A percentile compares a stretch with the other conserved stretches of the same genome.
Evolutionary conservation across 192 early-diverging fungal species (phyloP).

Genomic region (Linderina pennispora): DNA sequence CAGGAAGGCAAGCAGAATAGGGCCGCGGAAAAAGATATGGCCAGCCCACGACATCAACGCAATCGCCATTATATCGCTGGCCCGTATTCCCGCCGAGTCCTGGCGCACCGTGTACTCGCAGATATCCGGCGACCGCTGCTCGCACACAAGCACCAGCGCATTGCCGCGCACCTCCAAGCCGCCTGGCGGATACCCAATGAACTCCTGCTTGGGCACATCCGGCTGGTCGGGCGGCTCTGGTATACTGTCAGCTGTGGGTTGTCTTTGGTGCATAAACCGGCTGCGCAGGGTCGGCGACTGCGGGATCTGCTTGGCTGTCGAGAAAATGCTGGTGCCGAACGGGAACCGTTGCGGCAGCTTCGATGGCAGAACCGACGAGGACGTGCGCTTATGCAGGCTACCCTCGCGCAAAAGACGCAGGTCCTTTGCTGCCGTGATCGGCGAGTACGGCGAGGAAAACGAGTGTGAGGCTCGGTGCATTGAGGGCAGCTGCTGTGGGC

Average conservation of each 20-base stretch:
- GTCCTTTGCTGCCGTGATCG: slow-evolving; percentile 12
- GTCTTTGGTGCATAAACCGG: background rate
- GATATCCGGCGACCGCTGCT: slow-evolving; percentile 38
- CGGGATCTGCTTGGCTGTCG: background rate
- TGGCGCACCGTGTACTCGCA: slow-evolving; percentile 31
- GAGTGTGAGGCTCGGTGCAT: slow-evolving; percentile 40
- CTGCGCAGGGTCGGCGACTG: background rate
- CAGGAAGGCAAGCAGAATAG: slow-evolving; percentile 14
- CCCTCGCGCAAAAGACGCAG: slow-evolving; percentile 21
- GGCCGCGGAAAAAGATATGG: slow-evolving; percentile 38
- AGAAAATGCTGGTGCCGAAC: slow-evolving; percentile 11
- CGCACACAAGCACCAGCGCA: slow-evolving; percentile 30
- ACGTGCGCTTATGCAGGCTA: slow-evolving; percentile 34
- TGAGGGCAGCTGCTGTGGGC: background rate
- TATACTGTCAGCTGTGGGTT: no score
- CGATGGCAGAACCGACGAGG: slow-evolving; percentile 19
- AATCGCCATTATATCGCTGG: slow-evolving; percentile 32
- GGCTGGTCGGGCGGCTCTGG: background rate
- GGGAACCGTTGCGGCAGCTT: slow-evolving; percentile 14
- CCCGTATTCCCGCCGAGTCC: slow-evolving; percentile 17
- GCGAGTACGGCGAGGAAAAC: slow-evolving; percentile 15
- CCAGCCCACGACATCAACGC: slow-evolving; percentile 38
- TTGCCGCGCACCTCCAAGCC: slow-evolving; percentile 25
- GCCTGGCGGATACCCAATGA: slow-evolving; percentile 43
- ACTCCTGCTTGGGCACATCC: background rate